Evolutionary conservation across 169 alveolate species (phyloP).

Genomic region (Amoebophrya sp.): DNA sequence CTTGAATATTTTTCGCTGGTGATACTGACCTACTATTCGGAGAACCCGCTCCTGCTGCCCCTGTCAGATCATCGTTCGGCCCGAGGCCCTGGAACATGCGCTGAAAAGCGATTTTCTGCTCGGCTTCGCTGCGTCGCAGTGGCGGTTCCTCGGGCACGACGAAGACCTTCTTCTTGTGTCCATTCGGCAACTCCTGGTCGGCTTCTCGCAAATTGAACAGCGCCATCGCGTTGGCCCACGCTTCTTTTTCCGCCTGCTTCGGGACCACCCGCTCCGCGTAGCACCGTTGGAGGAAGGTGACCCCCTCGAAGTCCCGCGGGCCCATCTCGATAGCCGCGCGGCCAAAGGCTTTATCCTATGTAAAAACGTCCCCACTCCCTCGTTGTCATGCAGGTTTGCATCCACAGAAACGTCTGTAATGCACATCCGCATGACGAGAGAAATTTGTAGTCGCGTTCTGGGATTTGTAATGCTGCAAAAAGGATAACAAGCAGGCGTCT

Average conservation of each 20-base stretch:
- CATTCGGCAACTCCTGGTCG: background rate
- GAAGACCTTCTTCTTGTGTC: background rate
- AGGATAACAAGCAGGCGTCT: no score
- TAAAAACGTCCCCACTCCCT: no score
- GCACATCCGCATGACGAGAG: no score
- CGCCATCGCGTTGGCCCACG: background rate
- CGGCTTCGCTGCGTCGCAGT: background rate
- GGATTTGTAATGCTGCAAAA: no score
- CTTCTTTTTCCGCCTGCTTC: background rate
- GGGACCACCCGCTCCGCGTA: background rate
- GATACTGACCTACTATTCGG: no score
- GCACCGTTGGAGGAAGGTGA: background rate
- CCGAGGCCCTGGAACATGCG: conserved; percentile 5
- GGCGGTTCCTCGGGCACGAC: background rate
- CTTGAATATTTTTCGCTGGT: no score
- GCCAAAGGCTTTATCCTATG: background rate
- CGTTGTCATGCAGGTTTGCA: no score
- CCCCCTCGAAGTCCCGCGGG: background rate
- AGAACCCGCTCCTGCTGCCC: background rate
- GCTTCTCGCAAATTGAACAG: background rate
- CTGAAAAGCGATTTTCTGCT: background rate
- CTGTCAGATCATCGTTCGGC: background rate
- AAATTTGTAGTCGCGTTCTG: no score
- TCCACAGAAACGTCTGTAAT: no score
- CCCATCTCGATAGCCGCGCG: background rate